Evolutionary conservation across 2,329 filamentous ascomycete genomes (phyloP), one percentile per base, ranked within the genome.

Genomic region (Didymella arachidicola): DNA sequence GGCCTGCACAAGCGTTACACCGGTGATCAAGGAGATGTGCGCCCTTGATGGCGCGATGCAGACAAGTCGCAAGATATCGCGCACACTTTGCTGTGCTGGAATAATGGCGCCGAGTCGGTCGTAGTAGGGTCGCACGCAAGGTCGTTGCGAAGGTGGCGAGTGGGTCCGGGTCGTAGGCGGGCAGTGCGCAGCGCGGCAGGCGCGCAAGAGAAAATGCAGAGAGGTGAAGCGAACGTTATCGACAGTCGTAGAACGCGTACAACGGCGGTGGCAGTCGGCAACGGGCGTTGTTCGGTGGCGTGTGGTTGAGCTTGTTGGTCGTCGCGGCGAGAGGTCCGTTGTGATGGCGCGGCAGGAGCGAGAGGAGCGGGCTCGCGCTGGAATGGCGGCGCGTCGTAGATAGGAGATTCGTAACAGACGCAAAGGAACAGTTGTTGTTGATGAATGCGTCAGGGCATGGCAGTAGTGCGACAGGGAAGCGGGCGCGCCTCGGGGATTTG

Each of bases 1-100:
- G 66, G 66, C 66, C 66, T 69, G 67, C 70, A 69, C 56, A 59
- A 47, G 49, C 55, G 72, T 74, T 72, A 72, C 72, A 75, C 71
- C 59, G 62, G 61, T 65, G 65, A 70, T 61, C 59, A 63, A 64
- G 61, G 66, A 65, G 61, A 59, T 48, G 14, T 56, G 64, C 61
- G 69, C 55, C 63, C 61, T 69, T 63, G 63, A 44, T 57, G 55
- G 42, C 57, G 65, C 22, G 47, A 7, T 43, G 39, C 52, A 49
- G 55, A 61, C 61, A 54, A 55, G 59, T 64, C 52, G 59, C 60
- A 62, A 64, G 64, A 62, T 49, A 61, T 62, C 52, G 69, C 67
- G 66, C 67, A 62, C 61, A 38, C 42, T 60, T 51, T 44, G 45
- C 60, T 60, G 57, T 57, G 63, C 56, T 41, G 41, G 41, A 26